phyloP scores from a whole-genome alignment of 305 asterid genomes.

The Lippia alba region DNA sequence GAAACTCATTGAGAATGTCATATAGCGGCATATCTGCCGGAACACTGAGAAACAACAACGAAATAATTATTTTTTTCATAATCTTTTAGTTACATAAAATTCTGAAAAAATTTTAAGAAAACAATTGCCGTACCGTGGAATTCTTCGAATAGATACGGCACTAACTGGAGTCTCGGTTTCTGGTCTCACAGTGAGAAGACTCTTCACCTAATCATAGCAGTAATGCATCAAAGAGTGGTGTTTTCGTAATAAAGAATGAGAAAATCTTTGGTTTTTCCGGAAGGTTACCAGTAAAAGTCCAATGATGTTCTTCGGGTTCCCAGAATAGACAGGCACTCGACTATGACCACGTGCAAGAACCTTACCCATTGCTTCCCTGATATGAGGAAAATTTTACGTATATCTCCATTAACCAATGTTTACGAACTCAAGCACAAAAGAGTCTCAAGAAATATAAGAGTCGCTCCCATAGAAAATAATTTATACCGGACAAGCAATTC shows the following conservation, averaged over 20 bases:
- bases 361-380: conserved; percentile 98
- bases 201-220: conserved; percentile 47
- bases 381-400: conserved; percentile 20
- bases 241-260: not conserved
- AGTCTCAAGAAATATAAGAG: not conserved
- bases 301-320: conserved; percentile 80
- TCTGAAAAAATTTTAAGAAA: conserved; percentile 25
- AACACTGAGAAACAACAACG: conserved; percentile 57
- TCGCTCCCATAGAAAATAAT: no score
- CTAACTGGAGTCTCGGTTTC: conserved; percentile 98
- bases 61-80: conserved; percentile 10
- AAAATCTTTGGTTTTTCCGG: not conserved
- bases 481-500: conserved; percentile 16
- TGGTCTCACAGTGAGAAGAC: conserved; percentile 88
- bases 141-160: conserved; percentile 91
- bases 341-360: conserved; percentile 96
- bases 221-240: conserved; percentile 3
- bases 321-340: conserved; percentile 94
- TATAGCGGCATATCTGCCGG: conserved; percentile 94
- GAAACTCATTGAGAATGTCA: conserved; percentile 89
- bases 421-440: not conserved
- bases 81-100: not conserved
- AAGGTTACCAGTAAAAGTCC: conserved; percentile 86
- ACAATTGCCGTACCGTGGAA: conserved; percentile 69
- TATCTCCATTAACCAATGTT: not conserved